Base-by-base conservation (phyloP, 805 yeast genomes). In the Saturnispora galanensis region DNA sequence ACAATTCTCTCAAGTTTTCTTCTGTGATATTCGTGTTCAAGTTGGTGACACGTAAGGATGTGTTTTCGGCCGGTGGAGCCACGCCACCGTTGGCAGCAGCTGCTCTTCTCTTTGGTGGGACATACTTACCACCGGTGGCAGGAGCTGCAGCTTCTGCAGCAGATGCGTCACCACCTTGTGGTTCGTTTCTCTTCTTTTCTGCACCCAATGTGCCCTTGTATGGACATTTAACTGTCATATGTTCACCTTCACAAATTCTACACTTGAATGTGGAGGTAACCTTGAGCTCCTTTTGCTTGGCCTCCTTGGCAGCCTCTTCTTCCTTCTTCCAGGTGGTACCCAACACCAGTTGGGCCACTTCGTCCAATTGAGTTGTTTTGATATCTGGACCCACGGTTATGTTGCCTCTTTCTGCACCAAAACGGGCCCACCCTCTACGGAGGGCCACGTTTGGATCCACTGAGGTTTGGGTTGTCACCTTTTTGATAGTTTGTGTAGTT, bases 191-290 rank as follows among this genome's bases (percentile, higher is more conserved):
- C 35, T 41, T 41, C 38, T 36, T 40, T 44, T 52, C 48, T 26
- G 73, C 70, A 31, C 81, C 85, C 62, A 90, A 71, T 33, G 93
- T 84, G 57, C 83, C 94, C 70, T 84, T 89, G 76, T 78, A 87
- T 51, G 98, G 98, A 84, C 99, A 93, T 69, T 83, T 81, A 64
- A 87, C 70, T 35, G 97, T 84, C 76, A 81, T 85, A 73, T 93
- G 99, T 54, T 79, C 83, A 60, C 96, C 96, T 49, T 84, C 84
- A 82, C 99, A 93, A 45, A 75, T 69, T 76, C 97, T 85, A 77
- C 98, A 93, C 52, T 64, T 67, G 45, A 68, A 68, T 45, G 70
- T 68, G 37, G 59, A 74, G 62, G 79, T 84, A 59, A 74, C 81
- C 58, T 76, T 78, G 65, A 79, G 52, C 12, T 52, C 46, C 56